Evolutionary conservation across 805 yeast species (phyloP).

Genomic region (Geotrichum ghanense): DNA sequence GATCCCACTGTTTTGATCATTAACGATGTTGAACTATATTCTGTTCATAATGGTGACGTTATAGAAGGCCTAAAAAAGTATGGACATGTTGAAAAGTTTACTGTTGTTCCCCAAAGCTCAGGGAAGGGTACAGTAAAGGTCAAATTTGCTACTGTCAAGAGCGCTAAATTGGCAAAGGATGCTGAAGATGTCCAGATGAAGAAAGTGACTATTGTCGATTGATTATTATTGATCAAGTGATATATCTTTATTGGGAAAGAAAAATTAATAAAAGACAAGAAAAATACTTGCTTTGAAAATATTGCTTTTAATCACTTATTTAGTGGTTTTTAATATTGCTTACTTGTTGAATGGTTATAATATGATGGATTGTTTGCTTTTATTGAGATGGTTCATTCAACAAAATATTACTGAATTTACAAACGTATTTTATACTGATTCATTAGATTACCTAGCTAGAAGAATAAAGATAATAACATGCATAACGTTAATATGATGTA

Average conservation of each 20-base stretch:
- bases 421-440: too few relatives aligned
- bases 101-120: neutral
- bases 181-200: neutral
- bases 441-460: too few relatives aligned
- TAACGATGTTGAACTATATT: neutral
- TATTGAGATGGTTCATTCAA: too few relatives aligned
- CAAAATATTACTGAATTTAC: too few relatives aligned
- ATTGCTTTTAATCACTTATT: neutral
- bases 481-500: too few relatives aligned
- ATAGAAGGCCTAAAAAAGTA: neutral
- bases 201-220: neutral
- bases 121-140: neutral
- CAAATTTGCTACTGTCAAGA: neutral
- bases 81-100: slow-evolving; percentile 1
- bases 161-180: neutral
- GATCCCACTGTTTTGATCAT: neutral
- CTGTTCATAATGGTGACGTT: neutral
- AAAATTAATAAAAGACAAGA: too few relatives aligned
- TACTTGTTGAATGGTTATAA: slow-evolving; percentile 1
- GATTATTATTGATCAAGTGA: too few relatives aligned
- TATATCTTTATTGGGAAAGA: too few relatives aligned
- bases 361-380: slow-evolving; percentile 1
- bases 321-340: neutral
- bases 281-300: neutral
- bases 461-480: too few relatives aligned